phyloP scores from a whole-genome alignment of 1,139 yeast species.

The Taiozyma sp. region DNA sequence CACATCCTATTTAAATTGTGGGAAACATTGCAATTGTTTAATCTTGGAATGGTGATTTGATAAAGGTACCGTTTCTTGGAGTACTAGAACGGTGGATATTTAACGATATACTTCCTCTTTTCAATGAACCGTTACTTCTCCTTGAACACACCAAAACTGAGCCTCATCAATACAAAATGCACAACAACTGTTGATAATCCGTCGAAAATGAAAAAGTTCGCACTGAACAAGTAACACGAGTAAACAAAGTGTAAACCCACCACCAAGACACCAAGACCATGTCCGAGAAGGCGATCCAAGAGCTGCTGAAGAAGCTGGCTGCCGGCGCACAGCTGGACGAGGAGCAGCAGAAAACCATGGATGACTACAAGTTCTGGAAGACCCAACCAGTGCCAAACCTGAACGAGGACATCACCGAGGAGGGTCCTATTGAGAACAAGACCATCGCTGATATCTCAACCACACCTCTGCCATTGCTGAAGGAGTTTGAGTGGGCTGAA shows the following conservation, averaged over 20 bases:
- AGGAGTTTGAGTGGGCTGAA: constrained; percentile 86
- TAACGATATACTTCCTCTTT: too few species aligned
- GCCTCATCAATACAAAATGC: too few species aligned
- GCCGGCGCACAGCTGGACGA: constrained; percentile 50
- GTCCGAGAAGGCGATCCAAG: constrained; percentile 29
- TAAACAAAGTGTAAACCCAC: too few species aligned
- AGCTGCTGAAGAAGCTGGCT: constrained; percentile 37
- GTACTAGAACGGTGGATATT: too few species aligned
- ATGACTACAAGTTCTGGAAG: constrained; percentile 95
- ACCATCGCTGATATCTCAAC: constrained; percentile 69
- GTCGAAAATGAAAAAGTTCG: background rate
- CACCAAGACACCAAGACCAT: background rate
- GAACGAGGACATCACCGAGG: constrained; percentile 59
- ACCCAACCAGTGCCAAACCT: constrained; percentile 92
- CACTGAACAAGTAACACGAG: too few species aligned
- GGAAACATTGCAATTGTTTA: too few species aligned
- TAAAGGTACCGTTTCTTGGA: too few species aligned
- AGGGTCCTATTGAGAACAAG: constrained; percentile 83
- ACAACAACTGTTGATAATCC: too few species aligned
- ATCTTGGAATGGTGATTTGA: too few species aligned
- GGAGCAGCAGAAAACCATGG: constrained; percentile 67
- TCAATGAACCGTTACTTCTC: too few species aligned
- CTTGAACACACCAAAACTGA: too few species aligned
- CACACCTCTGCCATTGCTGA: constrained; percentile 64
- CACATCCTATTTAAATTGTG: background rate